These are phyloP conservation scores for Exutisphaerella laricina DNA, from an alignment of 2,329 filamentous ascomycete genomes.

Conservation along the genomic window DNA sequence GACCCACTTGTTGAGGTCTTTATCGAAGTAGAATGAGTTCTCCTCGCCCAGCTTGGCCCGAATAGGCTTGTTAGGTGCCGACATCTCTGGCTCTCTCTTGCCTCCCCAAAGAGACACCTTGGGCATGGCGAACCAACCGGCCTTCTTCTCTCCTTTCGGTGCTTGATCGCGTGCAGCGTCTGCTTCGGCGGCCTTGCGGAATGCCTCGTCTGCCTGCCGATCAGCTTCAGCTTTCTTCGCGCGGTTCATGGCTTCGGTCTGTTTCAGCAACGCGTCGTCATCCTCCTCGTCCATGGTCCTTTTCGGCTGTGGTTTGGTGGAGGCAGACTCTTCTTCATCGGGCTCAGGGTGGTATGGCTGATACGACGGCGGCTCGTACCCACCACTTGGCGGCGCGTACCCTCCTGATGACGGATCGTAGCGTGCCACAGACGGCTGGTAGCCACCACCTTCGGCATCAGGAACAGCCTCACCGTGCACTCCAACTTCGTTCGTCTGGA, in stretches of 20 bases:
- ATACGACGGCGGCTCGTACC: constrained; percentile 50
- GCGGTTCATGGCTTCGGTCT: constrained; percentile 49
- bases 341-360: constrained; percentile 49
- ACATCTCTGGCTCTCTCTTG: constrained; percentile 57
- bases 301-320: constrained; percentile 61
- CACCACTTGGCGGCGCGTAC: constrained; percentile 52
- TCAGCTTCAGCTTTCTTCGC: constrained; percentile 49
- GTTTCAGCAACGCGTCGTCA: constrained; percentile 47
- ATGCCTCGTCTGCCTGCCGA: constrained; percentile 75
- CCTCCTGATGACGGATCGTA: constrained; percentile 54
- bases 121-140: constrained; percentile 61
- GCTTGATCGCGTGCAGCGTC: constrained; percentile 59
- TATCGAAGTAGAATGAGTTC: constrained; percentile 88
- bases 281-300: constrained; percentile 76
- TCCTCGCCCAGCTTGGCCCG: constrained; percentile 91
- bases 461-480: constrained; percentile 1
- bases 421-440: constrained; percentile 43
- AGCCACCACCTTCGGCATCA: constrained; percentile 15
- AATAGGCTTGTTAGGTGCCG: constrained; percentile 40
- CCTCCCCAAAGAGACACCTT: constrained; percentile 67
- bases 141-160: constrained; percentile 39
- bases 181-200: constrained; percentile 73
- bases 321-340: constrained; percentile 43
- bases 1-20: constrained; percentile 95
- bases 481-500: constrained; percentile 5